These are phyloP conservation scores for Cyanodermella asteris DNA, from an alignment of 2,329 filamentous ascomycete genomes.

Conservation along the genomic window DNA sequence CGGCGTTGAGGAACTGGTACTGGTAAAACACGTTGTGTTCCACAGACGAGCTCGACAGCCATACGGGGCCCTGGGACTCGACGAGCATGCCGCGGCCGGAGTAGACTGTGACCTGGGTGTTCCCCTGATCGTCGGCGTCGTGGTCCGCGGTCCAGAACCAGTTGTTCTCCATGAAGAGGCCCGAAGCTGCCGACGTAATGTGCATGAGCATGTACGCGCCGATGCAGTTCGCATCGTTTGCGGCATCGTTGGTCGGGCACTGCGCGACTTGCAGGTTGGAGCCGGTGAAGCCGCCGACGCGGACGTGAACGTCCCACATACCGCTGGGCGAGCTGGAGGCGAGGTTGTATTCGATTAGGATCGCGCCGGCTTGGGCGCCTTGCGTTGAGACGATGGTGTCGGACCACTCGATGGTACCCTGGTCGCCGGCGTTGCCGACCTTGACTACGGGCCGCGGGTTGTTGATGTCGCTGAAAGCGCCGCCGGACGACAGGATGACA, in stretches of 20 bases:
- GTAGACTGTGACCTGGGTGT: constrained; percentile 30
- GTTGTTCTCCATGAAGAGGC: constrained; percentile 27
- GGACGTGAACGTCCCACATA: constrained; percentile 45
- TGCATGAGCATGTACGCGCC: constrained; percentile 18
- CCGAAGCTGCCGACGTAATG: constrained; percentile 13
- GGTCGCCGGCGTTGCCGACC: constrained; percentile 41
- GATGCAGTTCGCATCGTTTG: constrained; percentile 10
- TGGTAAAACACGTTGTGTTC: constrained; percentile 7
- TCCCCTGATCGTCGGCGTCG: constrained; percentile 28
- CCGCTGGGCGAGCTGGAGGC: constrained; percentile 23
- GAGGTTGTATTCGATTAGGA: constrained; percentile 54
- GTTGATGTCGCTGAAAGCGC: constrained; percentile 32
- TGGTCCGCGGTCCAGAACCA: constrained; percentile 34
- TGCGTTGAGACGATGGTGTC: constrained; percentile 51
- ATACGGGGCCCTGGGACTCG: constrained; percentile 20
- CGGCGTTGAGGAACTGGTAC: constrained; percentile 8
- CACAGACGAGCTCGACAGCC: constrained; percentile 14
- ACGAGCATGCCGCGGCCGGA: constrained; percentile 30
- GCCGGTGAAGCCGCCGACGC: constrained; percentile 37
- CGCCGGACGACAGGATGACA: constrained; percentile 34
- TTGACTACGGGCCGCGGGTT: constrained; percentile 43
- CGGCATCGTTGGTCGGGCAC: constrained; percentile 16
- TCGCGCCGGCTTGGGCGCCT: constrained; percentile 43
- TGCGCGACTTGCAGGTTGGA: constrained; percentile 21
- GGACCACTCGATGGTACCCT: constrained; percentile 45